Evolutionary conservation across 2,329 filamentous ascomycete species (phyloP).

Genomic region (Clarireedia homoeocarpa): DNA sequence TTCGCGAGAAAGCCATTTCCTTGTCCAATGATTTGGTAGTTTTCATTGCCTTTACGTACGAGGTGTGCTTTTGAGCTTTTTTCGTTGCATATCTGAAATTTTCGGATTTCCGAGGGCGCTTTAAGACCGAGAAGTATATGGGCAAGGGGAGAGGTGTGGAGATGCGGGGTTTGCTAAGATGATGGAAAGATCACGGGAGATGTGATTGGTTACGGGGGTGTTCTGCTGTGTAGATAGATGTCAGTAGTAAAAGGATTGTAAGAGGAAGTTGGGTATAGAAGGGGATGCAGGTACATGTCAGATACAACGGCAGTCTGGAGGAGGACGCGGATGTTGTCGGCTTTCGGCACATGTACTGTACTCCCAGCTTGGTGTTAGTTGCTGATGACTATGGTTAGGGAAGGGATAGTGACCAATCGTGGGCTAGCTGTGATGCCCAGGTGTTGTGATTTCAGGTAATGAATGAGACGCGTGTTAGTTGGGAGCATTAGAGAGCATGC

Average conservation of each 20-base stretch:
- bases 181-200: neutral
- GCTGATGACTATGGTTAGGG: too few relatives aligned
- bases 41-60: neutral
- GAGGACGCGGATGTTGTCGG: too few relatives aligned
- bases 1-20: too few relatives aligned
- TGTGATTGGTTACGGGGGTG: neutral
- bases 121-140: neutral
- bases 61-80: neutral
- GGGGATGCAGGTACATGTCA: neutral
- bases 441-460: neutral
- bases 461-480: neutral
- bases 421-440: too few relatives aligned
- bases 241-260: neutral
- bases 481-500: too few relatives aligned
- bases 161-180: neutral
- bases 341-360: too few relatives aligned
- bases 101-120: neutral
- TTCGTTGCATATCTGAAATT: neutral
- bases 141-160: neutral
- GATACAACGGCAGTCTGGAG: too few relatives aligned
- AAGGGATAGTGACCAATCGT: too few relatives aligned
- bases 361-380: too few relatives aligned
- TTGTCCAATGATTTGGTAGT: neutral
- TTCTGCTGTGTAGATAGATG: too few relatives aligned
- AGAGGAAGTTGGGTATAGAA: neutral